Conservation (phyloP, 345 rosid genomes). For the Sisymbrium altissimum region DNA sequence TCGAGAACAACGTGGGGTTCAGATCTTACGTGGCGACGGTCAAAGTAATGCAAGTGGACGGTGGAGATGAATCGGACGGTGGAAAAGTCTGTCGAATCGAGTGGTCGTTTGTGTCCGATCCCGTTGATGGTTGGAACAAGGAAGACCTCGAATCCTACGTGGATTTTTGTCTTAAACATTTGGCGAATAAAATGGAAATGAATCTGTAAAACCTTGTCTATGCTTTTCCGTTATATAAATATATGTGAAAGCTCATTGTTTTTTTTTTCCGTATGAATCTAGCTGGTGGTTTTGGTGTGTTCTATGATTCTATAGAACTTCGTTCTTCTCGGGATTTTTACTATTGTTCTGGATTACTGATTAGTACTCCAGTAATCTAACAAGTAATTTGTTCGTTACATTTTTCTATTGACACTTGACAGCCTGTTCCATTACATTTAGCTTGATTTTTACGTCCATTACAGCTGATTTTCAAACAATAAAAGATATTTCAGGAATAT, state of each 20-base stretch:
- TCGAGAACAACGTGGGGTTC: constrained; percentile 55
- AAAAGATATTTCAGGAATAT: background rate
- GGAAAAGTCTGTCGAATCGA: constrained; percentile 46
- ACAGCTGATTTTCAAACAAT: background rate
- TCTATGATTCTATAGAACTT: background rate
- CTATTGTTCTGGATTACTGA: background rate
- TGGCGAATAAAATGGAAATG: constrained; percentile 48
- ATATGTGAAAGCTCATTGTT: background rate
- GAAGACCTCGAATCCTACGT: constrained; percentile 42
- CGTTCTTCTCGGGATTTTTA: background rate
- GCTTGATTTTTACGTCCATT: background rate
- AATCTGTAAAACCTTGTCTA: constrained; percentile 1
- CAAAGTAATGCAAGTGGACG: constrained; percentile 32
- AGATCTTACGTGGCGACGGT: constrained; percentile 44
- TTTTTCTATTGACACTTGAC: background rate
- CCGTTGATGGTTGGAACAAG: constrained; percentile 47
- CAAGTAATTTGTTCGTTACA: background rate
- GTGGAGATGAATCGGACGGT: constrained; percentile 19
- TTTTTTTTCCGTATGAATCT: background rate
- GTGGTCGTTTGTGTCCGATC: constrained; percentile 68
- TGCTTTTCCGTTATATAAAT: background rate
- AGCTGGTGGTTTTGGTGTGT: background rate
- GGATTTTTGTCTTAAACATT: constrained; percentile 36
- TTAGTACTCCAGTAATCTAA: background rate
- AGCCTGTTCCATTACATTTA: background rate